phyloP scores from a whole-genome alignment of 2,329 filamentous ascomycete genomes.

The Claviceps pazoutovae region DNA sequence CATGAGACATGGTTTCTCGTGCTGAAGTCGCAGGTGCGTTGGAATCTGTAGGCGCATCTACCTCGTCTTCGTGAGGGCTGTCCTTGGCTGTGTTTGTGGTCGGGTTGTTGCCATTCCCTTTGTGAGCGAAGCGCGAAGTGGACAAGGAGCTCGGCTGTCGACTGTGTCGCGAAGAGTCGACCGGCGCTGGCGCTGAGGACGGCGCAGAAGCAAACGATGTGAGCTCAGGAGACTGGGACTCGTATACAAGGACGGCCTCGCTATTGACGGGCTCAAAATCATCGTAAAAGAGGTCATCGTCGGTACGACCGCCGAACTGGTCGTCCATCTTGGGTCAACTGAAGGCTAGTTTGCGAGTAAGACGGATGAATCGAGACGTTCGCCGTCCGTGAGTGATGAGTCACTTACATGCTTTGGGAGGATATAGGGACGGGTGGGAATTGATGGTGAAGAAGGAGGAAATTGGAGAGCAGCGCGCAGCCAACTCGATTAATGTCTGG shows the following conservation, averaged over 20 bases:
- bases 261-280: constrained; percentile 43
- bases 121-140: constrained; percentile 8
- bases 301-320: constrained; percentile 45
- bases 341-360: neutral
- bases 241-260: constrained; percentile 16
- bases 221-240: constrained; percentile 6
- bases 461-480: neutral
- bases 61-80: neutral
- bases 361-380: neutral
- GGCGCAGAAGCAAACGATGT: constrained; percentile 4
- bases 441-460: neutral
- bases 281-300: constrained; percentile 49
- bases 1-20: constrained; percentile 8
- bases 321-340: constrained; percentile 34
- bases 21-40: constrained; percentile 18
- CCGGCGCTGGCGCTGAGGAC: constrained; percentile 3
- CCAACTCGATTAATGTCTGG: neutral
- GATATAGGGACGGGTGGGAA: neutral
- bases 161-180: constrained; percentile 7
- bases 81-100: neutral
- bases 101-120: constrained; percentile 7
- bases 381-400: too few relatives aligned
- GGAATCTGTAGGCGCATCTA: constrained; percentile 12
- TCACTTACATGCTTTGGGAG: too few relatives aligned
- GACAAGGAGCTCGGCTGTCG: constrained; percentile 4